Percentiles rank a stretch among this genome's conserved stretches.
Conservation (phyloP, 208 protist genomes). For the Crithidia brevicula region DNA sequence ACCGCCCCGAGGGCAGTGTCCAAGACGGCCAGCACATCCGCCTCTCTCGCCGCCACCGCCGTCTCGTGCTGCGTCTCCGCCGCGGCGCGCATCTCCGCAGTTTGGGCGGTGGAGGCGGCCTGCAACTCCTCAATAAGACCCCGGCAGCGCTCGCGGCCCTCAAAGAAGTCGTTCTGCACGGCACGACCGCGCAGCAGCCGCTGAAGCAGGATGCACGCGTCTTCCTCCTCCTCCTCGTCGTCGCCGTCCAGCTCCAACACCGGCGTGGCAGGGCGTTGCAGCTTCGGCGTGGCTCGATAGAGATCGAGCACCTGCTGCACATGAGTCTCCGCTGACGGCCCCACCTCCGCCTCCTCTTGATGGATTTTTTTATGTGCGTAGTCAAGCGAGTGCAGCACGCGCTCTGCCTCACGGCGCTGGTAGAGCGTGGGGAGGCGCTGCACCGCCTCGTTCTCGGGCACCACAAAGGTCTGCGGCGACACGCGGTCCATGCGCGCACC, state of each 20-base stretch:
- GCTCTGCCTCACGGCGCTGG: slow-evolving; percentile 79
- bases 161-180: slow-evolving; percentile 95
- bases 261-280: slow-evolving; percentile 91
- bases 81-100: slow-evolving; percentile 49
- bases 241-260: slow-evolving; percentile 88
- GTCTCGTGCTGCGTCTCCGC: slow-evolving; percentile 46
- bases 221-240: slow-evolving; percentile 80
- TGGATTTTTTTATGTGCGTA: slow-evolving; percentile 81
- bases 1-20: slow-evolving; percentile 80
- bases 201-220: slow-evolving; percentile 89
- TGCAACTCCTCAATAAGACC: slow-evolving; percentile 93
- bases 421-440: slow-evolving; percentile 75
- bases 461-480: slow-evolving; percentile 42
- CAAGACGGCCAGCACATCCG: slow-evolving; percentile 54
- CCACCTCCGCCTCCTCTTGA: slow-evolving; percentile 14
- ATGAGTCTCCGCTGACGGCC: slow-evolving; percentile 2
- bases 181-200: slow-evolving; percentile 90
- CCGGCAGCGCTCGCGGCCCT: slow-evolving; percentile 92
- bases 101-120: slow-evolving; percentile 87
- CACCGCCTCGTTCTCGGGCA: slow-evolving; percentile 77
- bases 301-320: slow-evolving; percentile 73
- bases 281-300: slow-evolving; percentile 89
- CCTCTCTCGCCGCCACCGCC: slow-evolving; percentile 44
- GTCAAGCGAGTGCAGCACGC: slow-evolving; percentile 79
- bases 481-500: slow-evolving; percentile 58